Evolutionary conservation across 768 basidiomycete genomes (phyloP).

Genomic region (Mycena venus): DNA sequence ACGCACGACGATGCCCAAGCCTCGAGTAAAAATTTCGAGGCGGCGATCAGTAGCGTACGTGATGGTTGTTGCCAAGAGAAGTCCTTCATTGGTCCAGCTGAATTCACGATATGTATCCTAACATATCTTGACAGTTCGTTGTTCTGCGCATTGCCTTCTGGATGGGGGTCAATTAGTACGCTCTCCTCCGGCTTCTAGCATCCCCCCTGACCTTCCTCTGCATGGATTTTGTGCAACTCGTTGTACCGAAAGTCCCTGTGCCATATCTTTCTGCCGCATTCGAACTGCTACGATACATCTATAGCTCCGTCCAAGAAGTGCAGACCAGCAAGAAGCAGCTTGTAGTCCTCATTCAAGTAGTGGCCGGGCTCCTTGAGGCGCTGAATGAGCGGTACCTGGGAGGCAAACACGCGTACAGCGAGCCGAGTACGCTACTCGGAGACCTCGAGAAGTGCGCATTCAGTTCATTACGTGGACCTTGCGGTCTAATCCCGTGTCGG

Average conservation of each 20-base stretch:
- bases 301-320: background rate
- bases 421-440: background rate
- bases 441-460: background rate
- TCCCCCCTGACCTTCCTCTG: too few relatives aligned
- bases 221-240: background rate
- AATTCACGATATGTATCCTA: too few relatives aligned
- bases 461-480: background rate
- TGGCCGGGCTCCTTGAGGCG: background rate
- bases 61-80: too few relatives aligned
- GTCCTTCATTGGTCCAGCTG: too few relatives aligned
- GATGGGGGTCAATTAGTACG: too few relatives aligned
- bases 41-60: too few relatives aligned
- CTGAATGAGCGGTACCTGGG: background rate
- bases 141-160: too few relatives aligned
- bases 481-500: background rate
- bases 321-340: background rate
- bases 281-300: background rate
- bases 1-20: too few relatives aligned
- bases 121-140: too few relatives aligned
- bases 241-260: background rate
- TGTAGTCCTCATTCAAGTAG: background rate
- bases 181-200: too few relatives aligned
- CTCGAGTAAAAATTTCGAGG: too few relatives aligned
- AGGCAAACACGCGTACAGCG: background rate
- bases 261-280: background rate